phyloP scores from a whole-genome alignment of 192 early-diverging fungal genomes.

The Coemansia sp. region DNA sequence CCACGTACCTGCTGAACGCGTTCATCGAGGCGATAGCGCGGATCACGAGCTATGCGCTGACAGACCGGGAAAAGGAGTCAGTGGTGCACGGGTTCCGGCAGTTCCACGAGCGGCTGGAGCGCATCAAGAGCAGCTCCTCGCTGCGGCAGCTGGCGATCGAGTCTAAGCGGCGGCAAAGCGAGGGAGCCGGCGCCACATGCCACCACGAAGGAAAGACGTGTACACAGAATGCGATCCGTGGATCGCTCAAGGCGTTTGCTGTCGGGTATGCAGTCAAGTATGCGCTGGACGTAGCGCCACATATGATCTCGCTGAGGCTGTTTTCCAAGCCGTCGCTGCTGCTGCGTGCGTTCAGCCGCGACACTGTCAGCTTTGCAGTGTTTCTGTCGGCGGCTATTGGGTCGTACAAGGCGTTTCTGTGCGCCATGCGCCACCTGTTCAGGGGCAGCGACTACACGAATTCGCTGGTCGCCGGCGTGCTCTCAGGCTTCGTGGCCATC shows the following conservation, averaged over 20 bases:
- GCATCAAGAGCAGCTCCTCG: constrained; percentile 58
- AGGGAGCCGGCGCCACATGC: constrained; percentile 30
- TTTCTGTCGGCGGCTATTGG: constrained; percentile 66
- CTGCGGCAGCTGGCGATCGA: constrained; percentile 38
- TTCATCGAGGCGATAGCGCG: constrained; percentile 65
- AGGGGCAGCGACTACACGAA: constrained; percentile 61
- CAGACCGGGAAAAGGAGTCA: constrained; percentile 66
- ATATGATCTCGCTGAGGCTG: constrained; percentile 57
- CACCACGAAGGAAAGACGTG: constrained; percentile 67
- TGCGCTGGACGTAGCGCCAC: constrained; percentile 56
- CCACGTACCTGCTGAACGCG: constrained; percentile 50
- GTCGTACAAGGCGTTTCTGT: constrained; percentile 65
- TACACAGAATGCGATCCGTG: constrained; percentile 63
- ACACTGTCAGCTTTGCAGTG: constrained; percentile 66
- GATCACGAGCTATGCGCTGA: constrained; percentile 62
- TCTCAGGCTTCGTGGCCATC: constrained; percentile 62
- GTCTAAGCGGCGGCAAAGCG: constrained; percentile 25
- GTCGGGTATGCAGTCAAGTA: constrained; percentile 65
- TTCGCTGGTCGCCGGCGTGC: constrained; percentile 63
- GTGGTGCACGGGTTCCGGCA: constrained; percentile 58
- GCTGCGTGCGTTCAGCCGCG: constrained; percentile 44
- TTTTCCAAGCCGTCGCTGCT: constrained; percentile 41
- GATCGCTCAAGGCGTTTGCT: constrained; percentile 62
- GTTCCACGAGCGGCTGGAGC: constrained; percentile 67
- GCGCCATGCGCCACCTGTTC: constrained; percentile 56